Base-by-base conservation (phyloP, 73 alveolate genomes). In the Stentor coeruleus region DNA sequence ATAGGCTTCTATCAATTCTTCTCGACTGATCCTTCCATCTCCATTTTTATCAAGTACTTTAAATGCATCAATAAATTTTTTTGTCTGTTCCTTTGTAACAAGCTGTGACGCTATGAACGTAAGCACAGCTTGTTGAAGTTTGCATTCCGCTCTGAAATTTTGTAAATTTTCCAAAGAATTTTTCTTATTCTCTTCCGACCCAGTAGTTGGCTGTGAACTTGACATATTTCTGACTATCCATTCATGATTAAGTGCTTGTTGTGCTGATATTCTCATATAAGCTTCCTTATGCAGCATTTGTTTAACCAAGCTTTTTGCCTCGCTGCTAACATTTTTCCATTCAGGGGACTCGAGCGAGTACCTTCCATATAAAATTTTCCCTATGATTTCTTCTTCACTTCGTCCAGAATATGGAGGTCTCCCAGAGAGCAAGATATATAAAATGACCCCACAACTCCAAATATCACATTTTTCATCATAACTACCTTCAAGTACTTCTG, bases 401-500 rank as follows among this genome's bases (percentile, higher is more conserved):
- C 42, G 66, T 3, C 96, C 96, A 49, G 38, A 40, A 84, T 87
- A 90, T n/a, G 96, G 96, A 83, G 84, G 88, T 58, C 74, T 85
- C 15, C 96, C 96, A 55, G 87, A 76, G 81, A 90, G 81, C 59
- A 90, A 40, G 37, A 83, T 80, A 83, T 90, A 90, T 77, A 90
- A 74, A 20, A 90, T 90, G 3, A 90, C 94, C 4, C 96, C 96
- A 87, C 96, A 90, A 1, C 93, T 83, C 96, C 96, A 90, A 6
- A 90, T 87, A 83, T 90, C 96, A 74, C 96, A 90, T 87, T 87
- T 90, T 86, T 90, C 92, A 83, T 90, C 82, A 58, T 90, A 90
- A 81, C 87, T 87, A 85, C 84, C 87, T 74, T 58, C 59, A 42
- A 90, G 76, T 39, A 90, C 96, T 90, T 90, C 96, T 0, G 96